Evolutionary conservation across 441 rosid genomes (phyloP), one percentile per base, ranked within the genome.

Genomic region (Corymbia calophylla): DNA sequence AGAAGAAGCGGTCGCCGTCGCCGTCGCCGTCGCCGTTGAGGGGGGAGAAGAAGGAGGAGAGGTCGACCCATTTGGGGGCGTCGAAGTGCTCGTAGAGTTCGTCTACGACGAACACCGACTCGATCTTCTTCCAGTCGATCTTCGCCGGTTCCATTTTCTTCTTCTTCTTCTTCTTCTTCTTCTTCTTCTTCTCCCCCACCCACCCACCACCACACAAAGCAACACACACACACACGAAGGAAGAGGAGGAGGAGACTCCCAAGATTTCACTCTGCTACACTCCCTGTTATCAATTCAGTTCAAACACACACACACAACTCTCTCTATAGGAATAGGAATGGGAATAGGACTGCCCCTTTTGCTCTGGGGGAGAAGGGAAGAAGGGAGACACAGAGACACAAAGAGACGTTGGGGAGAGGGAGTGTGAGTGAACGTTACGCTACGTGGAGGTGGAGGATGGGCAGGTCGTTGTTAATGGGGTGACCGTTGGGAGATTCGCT

Each of bases 21-120:
- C 1, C 8, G 32, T 1, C 35, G 70, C 0, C 18, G 35, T 29
- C 70, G 70, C 18, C 32, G 70, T 14, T 18, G 70, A 58, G 64
- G 0, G 64, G 64, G n/a, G 64, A 25, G 2, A 92, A 91, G 15
- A 39, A 51, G 88, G 88, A 89, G 92, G 92, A 94, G 95, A 98
- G 94, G 93, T 97, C 98, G 87, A 95, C 94, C 97, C 97, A 98
- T 90, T 94, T 95, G 39, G 99, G 99, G 81, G 99, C 99, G 77
- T 92, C 92, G 56, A 98, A 92, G 93, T 94, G 94, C 94, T 97
- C 99, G 88, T 98, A 96, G 53, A 94, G 91, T 15, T 89, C 91
- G 88, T 96, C 99, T 91, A 96, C 97, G 0, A 93, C 95, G 91
- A 94, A 98, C 80, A 94, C 93, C 48, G 97, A 97, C 27, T 96